A percentile compares a stretch with the other conserved stretches of the same genome.
phyloP scores from a whole-genome alignment of 2,329 filamentous ascomycete genomes.

The Colletotrichum higginsianum region DNA sequence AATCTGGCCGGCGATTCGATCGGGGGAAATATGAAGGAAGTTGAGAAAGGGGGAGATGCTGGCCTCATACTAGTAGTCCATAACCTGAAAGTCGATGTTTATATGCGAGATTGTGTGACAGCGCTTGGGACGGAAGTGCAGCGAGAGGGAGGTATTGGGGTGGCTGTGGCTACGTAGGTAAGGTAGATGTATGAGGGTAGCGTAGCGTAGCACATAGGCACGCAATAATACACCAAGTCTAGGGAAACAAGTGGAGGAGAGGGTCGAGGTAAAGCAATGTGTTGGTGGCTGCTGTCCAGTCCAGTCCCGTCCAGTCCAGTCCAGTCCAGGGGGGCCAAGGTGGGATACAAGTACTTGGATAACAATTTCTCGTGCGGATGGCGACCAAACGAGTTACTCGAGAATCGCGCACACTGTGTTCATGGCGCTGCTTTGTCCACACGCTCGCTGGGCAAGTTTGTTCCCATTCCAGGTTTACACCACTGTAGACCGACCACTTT shows the following conservation, averaged over 20 bases:
- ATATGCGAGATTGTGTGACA: background rate
- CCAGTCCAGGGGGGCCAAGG: background rate
- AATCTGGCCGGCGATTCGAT: slow-evolving; percentile 15
- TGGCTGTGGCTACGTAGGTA: background rate
- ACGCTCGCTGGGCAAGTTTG: background rate
- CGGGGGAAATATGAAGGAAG: background rate
- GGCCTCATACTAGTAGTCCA: slow-evolving; percentile 18
- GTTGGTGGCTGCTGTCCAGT: slow-evolving; percentile 1
- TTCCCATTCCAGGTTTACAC: background rate
- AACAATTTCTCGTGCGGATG: slow-evolving; percentile 27
- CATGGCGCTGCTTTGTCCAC: background rate
- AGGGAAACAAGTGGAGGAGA: background rate
- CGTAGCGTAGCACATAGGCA: background rate
- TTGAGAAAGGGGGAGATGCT: background rate
- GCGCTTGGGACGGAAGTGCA: background rate
- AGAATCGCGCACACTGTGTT: slow-evolving; percentile 36
- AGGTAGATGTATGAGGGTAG: background rate
- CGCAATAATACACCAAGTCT: slow-evolving; percentile 2
- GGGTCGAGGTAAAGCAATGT: background rate
- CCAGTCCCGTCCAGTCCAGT: no score
- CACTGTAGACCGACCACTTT: slow-evolving; percentile 17
- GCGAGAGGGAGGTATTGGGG: background rate
- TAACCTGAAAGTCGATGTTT: background rate
- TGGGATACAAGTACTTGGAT: slow-evolving; percentile 20
- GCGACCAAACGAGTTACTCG: slow-evolving; percentile 17